Evolutionary conservation across 192 early-diverging fungal genomes (phyloP).

Genomic region (Gamsiella multidivaricata): DNA sequence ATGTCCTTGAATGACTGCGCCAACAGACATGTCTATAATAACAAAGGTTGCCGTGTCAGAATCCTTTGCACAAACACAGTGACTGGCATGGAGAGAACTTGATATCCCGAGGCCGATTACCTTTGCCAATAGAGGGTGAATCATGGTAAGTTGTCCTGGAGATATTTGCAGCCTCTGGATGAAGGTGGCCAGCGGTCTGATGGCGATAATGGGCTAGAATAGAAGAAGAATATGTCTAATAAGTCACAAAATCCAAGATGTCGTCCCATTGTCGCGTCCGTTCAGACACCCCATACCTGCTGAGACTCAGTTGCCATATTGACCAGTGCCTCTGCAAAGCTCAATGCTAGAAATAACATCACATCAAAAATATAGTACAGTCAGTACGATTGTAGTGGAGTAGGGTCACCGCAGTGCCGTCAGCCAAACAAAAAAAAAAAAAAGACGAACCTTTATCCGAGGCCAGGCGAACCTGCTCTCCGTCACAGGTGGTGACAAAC

Average conservation of each 20-base stretch:
- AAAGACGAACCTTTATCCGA: conserved; percentile 50
- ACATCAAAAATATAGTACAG: background rate
- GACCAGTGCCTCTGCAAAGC: conserved; percentile 54
- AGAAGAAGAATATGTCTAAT: background rate
- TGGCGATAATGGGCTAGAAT: conserved; percentile 55
- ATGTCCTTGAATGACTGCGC: conserved; percentile 62
- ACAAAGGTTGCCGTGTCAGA: background rate
- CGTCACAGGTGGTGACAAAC: conserved; percentile 56
- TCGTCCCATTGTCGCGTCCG: too few species aligned
- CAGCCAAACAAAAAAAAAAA: background rate
- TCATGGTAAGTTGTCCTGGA: conserved; percentile 55
- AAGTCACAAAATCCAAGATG: too few species aligned
- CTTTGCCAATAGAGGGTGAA: conserved; percentile 58
- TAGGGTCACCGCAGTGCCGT: conserved; percentile 23
- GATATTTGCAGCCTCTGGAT: conserved; percentile 53
- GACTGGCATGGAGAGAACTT: background rate
- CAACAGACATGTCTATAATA: conserved; percentile 57
- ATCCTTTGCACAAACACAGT: background rate
- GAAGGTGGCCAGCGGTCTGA: conserved; percentile 45
- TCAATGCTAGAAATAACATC: conserved; percentile 28
- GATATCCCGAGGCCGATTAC: conserved; percentile 20
- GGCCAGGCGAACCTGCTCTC: conserved; percentile 44
- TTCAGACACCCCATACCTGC: conserved; percentile 31
- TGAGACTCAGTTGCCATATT: conserved; percentile 44
- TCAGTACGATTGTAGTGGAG: background rate